A percentile compares a stretch with the other conserved stretches of the same genome.
Evolutionary conservation across 805 yeast genomes (phyloP).

Genomic region (Ogataea allantospora): DNA sequence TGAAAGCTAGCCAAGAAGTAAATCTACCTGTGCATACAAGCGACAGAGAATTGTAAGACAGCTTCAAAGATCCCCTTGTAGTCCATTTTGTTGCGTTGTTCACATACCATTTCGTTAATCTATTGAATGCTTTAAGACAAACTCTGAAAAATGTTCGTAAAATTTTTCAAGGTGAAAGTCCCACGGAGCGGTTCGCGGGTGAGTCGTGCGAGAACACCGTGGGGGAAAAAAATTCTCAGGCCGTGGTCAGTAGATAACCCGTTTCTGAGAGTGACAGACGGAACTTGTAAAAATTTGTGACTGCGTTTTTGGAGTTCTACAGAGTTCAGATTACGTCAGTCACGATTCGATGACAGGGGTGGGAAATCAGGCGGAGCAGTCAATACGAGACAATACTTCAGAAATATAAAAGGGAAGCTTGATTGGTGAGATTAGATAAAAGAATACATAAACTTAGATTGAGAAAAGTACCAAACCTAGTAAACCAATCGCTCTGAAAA

Average conservation of each 20-base stretch:
- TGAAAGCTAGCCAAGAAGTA: background rate
- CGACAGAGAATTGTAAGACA: background rate
- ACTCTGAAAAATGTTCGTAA: constrained; percentile 9
- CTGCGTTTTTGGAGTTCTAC: constrained; percentile 4
- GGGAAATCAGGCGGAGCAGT: constrained; percentile 2
- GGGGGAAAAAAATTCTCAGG: background rate
- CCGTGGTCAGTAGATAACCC: constrained; percentile 1
- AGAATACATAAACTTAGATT: constrained; percentile 21
- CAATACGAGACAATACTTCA: background rate
- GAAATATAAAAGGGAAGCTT: constrained; percentile 1
- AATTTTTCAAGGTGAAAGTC: constrained; percentile 14
- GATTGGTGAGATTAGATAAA: constrained; percentile 14
- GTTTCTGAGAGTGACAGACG: background rate
- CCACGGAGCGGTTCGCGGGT: constrained; percentile 7
- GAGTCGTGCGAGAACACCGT: constrained; percentile 1
- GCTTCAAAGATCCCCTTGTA: background rate
- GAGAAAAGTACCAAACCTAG: constrained; percentile 13
- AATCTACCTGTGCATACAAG: background rate
- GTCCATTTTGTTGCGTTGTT: background rate
- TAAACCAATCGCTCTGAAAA: constrained; percentile 4
- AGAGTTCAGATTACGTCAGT: constrained; percentile 1
- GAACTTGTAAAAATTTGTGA: constrained; percentile 7
- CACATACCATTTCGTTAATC: constrained; percentile 21
- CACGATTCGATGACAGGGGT: background rate
- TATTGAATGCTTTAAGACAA: constrained; percentile 15